phyloP scores from a whole-genome alignment of 805 yeast species.

The Starmerella floricola region DNA sequence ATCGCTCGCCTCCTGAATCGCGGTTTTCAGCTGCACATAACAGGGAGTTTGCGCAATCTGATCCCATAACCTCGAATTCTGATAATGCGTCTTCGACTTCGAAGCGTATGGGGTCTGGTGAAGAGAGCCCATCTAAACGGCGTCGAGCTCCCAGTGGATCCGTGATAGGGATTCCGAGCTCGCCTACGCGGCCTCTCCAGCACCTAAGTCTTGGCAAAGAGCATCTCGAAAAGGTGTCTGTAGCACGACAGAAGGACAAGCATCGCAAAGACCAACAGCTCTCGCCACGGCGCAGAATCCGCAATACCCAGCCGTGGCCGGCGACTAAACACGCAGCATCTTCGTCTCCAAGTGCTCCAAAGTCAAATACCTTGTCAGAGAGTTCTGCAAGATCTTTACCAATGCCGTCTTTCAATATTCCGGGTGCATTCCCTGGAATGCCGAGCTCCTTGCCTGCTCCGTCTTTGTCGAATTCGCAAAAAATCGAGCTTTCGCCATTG shows the following conservation, averaged over 20 bases:
- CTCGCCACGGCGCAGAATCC: constrained; percentile 1
- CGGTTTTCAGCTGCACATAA: constrained; percentile 23
- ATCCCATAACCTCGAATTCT: constrained; percentile 20
- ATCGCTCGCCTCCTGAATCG: constrained; percentile 14
- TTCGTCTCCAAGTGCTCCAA: no score
- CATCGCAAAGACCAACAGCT: constrained; percentile 1
- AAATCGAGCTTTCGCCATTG: no score
- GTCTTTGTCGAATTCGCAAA: no score
- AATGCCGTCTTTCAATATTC: not conserved
- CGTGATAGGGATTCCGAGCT: not conserved
- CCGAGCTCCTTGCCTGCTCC: no score
- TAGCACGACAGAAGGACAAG: constrained; percentile 7
- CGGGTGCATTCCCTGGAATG: no score
- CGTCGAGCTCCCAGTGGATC: constrained; percentile 10
- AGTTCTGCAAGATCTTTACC: no score
- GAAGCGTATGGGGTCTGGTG: constrained; percentile 8
- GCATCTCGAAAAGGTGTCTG: constrained; percentile 7
- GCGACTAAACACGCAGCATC: no score
- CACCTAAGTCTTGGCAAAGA: constrained; percentile 7
- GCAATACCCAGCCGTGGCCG: not conserved
- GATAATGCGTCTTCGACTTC: constrained; percentile 18
- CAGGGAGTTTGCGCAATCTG: constrained; percentile 24
- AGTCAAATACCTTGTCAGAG: no score
- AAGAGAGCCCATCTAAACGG: constrained; percentile 14
- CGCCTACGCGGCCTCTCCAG: constrained; percentile 6